Evolutionary conservation across 768 basidiomycete genomes (phyloP).

Genomic region (Zangia roseola): DNA sequence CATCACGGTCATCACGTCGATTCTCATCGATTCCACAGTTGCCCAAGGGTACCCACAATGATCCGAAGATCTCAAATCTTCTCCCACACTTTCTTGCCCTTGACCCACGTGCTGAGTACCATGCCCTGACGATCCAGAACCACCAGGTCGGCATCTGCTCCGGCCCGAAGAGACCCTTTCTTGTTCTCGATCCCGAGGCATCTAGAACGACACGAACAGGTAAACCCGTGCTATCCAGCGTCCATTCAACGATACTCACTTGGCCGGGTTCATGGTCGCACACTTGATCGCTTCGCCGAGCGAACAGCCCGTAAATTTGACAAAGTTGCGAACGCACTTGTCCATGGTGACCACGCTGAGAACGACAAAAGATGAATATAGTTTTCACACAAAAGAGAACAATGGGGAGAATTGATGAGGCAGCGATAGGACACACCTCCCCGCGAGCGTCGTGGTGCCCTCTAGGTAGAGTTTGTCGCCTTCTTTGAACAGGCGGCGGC

Average conservation of each 20-base stretch:
- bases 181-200: constrained; percentile 75
- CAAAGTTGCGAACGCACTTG: constrained; percentile 83
- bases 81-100: constrained; percentile 70
- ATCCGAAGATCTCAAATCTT: constrained; percentile 22
- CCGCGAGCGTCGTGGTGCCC: constrained; percentile 85
- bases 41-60: too few relatives aligned
- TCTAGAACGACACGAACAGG: constrained; percentile 32
- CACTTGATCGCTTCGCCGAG: constrained; percentile 83
- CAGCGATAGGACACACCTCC: constrained; percentile 53
- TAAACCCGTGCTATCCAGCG: neutral
- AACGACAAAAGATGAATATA: too few relatives aligned
- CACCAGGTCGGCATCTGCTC: constrained; percentile 85
- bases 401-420: neutral
- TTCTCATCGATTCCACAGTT: too few relatives aligned
- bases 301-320: constrained; percentile 79
- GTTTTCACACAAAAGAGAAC: too few relatives aligned
- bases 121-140: constrained; percentile 68
- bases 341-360: constrained; percentile 76
- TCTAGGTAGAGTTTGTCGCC: constrained; percentile 80
- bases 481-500: constrained; percentile 75
- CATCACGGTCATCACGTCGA: too few relatives aligned
- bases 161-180: constrained; percentile 79
- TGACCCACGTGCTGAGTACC: constrained; percentile 74
- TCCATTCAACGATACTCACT: constrained; percentile 37
- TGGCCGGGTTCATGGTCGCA: constrained; percentile 83